Conservation (phyloP, 176 grass and related monocot species). For the Zea luxurians region DNA sequence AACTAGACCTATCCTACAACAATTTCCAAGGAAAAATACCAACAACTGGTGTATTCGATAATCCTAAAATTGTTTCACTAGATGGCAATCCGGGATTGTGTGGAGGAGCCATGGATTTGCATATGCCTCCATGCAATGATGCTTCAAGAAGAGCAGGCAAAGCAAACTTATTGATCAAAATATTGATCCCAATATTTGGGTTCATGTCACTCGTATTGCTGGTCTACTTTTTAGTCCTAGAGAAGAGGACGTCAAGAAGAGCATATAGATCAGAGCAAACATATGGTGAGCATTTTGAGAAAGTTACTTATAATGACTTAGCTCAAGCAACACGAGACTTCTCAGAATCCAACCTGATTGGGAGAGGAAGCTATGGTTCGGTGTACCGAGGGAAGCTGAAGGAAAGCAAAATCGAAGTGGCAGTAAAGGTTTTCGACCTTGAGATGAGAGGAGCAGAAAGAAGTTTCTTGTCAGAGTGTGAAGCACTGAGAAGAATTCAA, state of each 20-base stretch:
- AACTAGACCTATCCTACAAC: too few species aligned
- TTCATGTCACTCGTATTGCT: neutral
- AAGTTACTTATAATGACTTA: slow-evolving; percentile 41
- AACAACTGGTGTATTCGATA: too few species aligned
- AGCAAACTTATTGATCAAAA: too few species aligned
- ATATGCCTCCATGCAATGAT: too few species aligned
- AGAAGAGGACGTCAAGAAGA: neutral
- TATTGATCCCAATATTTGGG: slow-evolving; percentile 18
- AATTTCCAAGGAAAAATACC: too few species aligned
- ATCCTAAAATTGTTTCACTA: too few species aligned
- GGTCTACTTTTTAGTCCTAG: neutral
- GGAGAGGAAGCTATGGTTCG: slow-evolving; percentile 47
- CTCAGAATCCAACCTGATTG: slow-evolving; percentile 35
- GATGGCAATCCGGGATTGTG: too few species aligned
- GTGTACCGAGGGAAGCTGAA: slow-evolving; percentile 48
- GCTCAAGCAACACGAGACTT: slow-evolving; percentile 40
- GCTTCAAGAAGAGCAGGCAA: too few species aligned
- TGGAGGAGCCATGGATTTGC: too few species aligned
- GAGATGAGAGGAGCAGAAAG: slow-evolving; percentile 30
- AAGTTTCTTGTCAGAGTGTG: slow-evolving; percentile 52
- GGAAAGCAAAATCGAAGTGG: neutral
- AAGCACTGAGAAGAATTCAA: slow-evolving; percentile 41
- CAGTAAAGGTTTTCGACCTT: slow-evolving; percentile 50
- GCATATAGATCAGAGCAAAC: too few species aligned
- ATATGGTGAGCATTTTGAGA: neutral